Evolutionary conservation across 2,329 filamentous ascomycete species (phyloP), one percentile per base, ranked within the genome.

Genomic region (Diplodia scrobiculata): DNA sequence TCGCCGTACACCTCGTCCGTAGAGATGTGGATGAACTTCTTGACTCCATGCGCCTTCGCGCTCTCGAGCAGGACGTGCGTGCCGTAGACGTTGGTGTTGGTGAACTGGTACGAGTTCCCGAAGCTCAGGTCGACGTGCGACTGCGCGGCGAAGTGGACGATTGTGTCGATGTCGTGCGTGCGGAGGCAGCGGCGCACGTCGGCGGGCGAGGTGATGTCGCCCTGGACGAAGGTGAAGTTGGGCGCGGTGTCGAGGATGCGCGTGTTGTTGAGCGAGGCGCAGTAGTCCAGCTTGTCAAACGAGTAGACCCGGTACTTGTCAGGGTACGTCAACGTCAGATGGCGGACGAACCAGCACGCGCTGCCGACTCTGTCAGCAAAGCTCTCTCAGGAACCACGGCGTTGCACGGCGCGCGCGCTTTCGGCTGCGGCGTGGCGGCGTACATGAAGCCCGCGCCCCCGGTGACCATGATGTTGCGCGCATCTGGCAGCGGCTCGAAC

Each of bases 1-100:
- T 94, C 91, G 50, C 91, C 91, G 71, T 94, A 94, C 1, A 94
- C 91, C 79, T 94, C 91, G 74, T 95, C 91, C 1, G 91, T 94
- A 10, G 89, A 92, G 69, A 94, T 87, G 76, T 94, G 91, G 72
- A 94, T 88, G 77, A 94, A 94, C 58, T 88, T 84, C 70, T 84
- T 86, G 73, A 94, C 83, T 38, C 84, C 84, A 59, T 89, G 84
- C 74, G 89, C 89, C 75, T 89, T 89, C 59, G 89, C 88, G 72
- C 88, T 88, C 77, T 95, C 91, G 9, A 94, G 81, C 67, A 94
- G 83, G 45, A 92, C 89, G 75, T 94, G 90, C n/a, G 91, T 94
- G 52, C 91, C 91, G 70, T 91, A 89, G 14, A 93, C 91, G 71
- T 94, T 95, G 66, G 88, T 92, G 71, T 88, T 87, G 0, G 90